Base-by-base conservation (phyloP, 2,329 filamentous ascomycete species). In the Ceratocystis harringtonii region DNA sequence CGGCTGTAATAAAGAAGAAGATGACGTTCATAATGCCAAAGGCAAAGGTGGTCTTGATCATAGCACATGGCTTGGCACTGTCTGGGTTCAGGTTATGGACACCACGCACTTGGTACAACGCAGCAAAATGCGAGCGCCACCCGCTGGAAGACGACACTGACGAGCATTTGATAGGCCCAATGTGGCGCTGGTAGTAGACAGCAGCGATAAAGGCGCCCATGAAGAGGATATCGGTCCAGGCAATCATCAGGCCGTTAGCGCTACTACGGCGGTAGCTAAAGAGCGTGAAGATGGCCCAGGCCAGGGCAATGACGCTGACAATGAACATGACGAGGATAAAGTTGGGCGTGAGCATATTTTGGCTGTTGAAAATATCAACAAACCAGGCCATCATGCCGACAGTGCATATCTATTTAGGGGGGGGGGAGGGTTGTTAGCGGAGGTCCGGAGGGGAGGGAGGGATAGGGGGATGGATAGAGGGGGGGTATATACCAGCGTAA, bases 1-100 rank as follows among this genome's bases (percentile, higher is more conserved):
- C 76, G 63, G 84, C 82, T 2, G 90, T 94, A 72, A 87, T 78
- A 74, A 87, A 86, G 77, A 95, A 96, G 73, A 92, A 86, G 69
- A 94, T 78, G 69, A 79, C 78, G 74, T 94, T 89, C 81, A 96
- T 95, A 74, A 97, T 96, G 61, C 84, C 90, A 70, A 96, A 86
- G 2, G 90, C 92, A 76, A 90, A 97, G 70, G 80, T 82, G 0
- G 92, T 88, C 82, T 96, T 97, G 72, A 96, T 83, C 90, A 96
- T 94, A 62, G 87, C 83, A 76, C 92, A 97, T 4, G 84, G 84
- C 80, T 92, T 92, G 75, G 89, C 80, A 45, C 85, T 75, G 64
- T 80, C 75, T 50, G 85, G 72, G 52, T 79, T 74, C 67, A 84
- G 80, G 63, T 76, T 76, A 61, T 79, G 79, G 2, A 67, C 63